Percentiles rank a stretch among this genome's conserved stretches.
Evolutionary conservation across 371 early-diverging fungal genomes (phyloP).

Genomic region (Mucor velutinosus): DNA sequence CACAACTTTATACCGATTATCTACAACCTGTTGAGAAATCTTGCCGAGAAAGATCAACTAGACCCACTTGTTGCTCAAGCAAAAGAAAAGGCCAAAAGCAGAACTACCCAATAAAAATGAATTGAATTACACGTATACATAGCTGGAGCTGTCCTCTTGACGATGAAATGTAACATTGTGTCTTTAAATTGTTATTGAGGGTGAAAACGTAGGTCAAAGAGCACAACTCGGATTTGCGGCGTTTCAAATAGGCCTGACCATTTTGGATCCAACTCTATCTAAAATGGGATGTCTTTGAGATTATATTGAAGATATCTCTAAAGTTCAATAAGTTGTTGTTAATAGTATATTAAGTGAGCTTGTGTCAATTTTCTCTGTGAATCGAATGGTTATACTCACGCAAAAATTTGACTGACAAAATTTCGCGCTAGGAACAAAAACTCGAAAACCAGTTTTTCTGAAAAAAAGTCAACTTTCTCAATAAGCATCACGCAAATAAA

Average conservation of each 20-base stretch:
- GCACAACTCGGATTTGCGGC: background rate
- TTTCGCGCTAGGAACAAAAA: background rate
- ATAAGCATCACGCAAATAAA: background rate
- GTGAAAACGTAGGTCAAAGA: background rate
- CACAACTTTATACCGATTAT: slow-evolving; percentile 87
- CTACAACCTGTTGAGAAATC: slow-evolving; percentile 63
- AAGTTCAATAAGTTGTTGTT: background rate
- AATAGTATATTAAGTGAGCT: background rate
- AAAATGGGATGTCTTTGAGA: background rate
- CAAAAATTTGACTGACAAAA: background rate
- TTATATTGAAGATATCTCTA: background rate
- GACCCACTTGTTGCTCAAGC: slow-evolving; percentile 56
- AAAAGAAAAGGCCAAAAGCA: slow-evolving; percentile 40
- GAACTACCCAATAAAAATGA: slow-evolving; percentile 1
- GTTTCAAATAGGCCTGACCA: background rate
- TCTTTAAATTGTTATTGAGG: background rate
- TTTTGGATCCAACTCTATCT: background rate
- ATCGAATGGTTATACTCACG: background rate
- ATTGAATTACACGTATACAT: background rate
- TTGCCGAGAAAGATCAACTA: slow-evolving; percentile 68
- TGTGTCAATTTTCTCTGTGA: background rate
- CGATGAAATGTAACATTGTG: background rate
- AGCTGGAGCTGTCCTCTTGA: background rate
- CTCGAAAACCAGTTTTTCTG: background rate
- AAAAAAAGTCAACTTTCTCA: background rate